A percentile compares a stretch with the other conserved stretches of the same genome.
phyloP scores from a whole-genome alignment of 2,329 filamentous ascomycete species.

The Aspergillus ibericus region DNA sequence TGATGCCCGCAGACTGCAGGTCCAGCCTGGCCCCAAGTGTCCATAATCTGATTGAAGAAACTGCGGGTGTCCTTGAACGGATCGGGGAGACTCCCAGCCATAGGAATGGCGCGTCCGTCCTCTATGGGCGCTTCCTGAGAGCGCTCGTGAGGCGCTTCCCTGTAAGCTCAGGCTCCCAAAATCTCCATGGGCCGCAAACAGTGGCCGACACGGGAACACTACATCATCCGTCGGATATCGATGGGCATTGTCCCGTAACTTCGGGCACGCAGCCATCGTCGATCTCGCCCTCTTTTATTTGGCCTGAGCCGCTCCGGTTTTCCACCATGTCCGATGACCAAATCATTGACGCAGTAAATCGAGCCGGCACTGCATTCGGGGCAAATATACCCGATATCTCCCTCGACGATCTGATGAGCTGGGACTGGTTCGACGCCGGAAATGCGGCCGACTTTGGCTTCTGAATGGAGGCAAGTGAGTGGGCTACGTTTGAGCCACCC shows the following conservation, averaged over 20 bases:
- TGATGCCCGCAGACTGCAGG: slow-evolving; percentile 55
- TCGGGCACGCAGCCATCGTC: slow-evolving; percentile 26
- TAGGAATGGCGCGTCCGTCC: slow-evolving; percentile 64
- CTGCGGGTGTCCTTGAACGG: slow-evolving; percentile 66
- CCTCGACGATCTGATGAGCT: slow-evolving; percentile 60
- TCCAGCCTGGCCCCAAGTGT: slow-evolving; percentile 64
- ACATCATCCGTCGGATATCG: slow-evolving; percentile 14
- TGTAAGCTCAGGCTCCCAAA: slow-evolving; percentile 19
- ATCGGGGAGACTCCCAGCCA: slow-evolving; percentile 67
- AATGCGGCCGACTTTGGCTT: slow-evolving; percentile 30
- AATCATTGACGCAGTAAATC: slow-evolving; percentile 65
- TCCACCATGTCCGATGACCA: slow-evolving; percentile 70
- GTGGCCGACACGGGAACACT: slow-evolving; percentile 14
- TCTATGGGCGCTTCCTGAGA: slow-evolving; percentile 59
- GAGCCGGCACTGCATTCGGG: slow-evolving; percentile 61
- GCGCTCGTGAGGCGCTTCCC: slow-evolving; percentile 47
- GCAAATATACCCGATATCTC: slow-evolving; percentile 57
- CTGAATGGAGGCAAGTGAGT: slow-evolving; percentile 8
- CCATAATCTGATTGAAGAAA: slow-evolving; percentile 65
- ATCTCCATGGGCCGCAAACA: slow-evolving; percentile 11
- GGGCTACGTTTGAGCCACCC: too few relatives aligned
- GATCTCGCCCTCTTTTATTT: slow-evolving; percentile 35
- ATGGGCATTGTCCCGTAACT: slow-evolving; percentile 22
- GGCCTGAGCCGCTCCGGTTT: slow-evolving; percentile 59
- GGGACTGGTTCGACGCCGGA: slow-evolving; percentile 56